Evolutionary conservation across 352 stramenopile genomes (phyloP), one percentile per base, ranked within the genome.

Genomic region (Phytophthora idaei): DNA sequence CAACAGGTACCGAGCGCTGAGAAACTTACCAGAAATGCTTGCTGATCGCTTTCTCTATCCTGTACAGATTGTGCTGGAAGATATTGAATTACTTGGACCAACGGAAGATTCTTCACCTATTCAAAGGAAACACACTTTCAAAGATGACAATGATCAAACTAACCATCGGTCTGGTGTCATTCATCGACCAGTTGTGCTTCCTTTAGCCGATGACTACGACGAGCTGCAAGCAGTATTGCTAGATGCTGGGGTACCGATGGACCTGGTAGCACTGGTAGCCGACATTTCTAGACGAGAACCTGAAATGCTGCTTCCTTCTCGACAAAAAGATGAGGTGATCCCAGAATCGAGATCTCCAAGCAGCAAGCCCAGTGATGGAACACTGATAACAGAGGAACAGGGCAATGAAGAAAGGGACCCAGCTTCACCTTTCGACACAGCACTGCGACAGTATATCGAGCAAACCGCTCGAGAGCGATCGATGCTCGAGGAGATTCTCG

Each of bases 191-290:
- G 1, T 34, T 1, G 4, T 61, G 10, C 21, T 53, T 12, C 15
- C 50, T 34, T 9, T 28, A 2, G 25, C 7, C 0, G 52, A 53
- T 12, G 48, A 73, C 14, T 60, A 57, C 14, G 49, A 63, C 5
- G 61, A 79, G 4, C 46, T 83, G 28, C 58, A 81, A 48, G 15
- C 14, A 2, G 66, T 71, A 29, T 62, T 83, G 6, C 50, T 83
- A 3, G 58, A 79, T 25, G 75, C 69, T n/a, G 75, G 73, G 1
- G 57, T 83, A 4, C 44, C 73, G 21, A 66, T 83, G 36, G 64
- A 80, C 31, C 64, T 83, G 36, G 66, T 83, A 37, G 52, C 29
- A 32, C 62, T 69, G 28, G 42, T 83, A 44, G 11, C 58, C 44
- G 56, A 42, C 31, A 55, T 61, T 9, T 10, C 46, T 11, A 11